Evolutionary conservation across 2,329 filamentous ascomycete species (phyloP), one percentile per base, ranked within the genome.

Genomic region (Zasmidium citrigriseum): DNA sequence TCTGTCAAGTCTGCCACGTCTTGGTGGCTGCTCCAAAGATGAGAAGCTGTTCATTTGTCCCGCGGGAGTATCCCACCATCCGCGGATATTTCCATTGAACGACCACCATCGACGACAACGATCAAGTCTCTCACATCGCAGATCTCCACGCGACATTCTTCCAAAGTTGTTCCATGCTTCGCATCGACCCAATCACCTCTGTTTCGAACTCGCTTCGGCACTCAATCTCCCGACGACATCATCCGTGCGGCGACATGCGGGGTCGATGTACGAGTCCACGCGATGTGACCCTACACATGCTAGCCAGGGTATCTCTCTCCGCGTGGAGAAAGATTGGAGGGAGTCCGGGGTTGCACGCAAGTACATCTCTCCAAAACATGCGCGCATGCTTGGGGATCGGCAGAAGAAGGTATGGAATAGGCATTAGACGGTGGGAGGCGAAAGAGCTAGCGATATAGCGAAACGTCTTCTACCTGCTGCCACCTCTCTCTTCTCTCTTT

Each of bases 81-180:
- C n/a, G n/a, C n/a, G n/a, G n/a, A n/a, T n/a, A n/a, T n/a, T n/a
- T n/a, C n/a, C n/a, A n/a, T n/a, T n/a, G n/a, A n/a, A n/a, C n/a
- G n/a, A 2, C 11, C 44, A 46, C 12, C 2, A 22, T 18, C 12
- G n/a, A 10, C 46, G 12, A 4, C 20, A 2, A n/a, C 2, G 46
- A n/a, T 23, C 12, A 47, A 23, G 4, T 14, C 4, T 23, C n/a
- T 12, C 46, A 18, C 2, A 21, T 47, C 46, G 46, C 46, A 47
- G 9, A 47, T 23, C 46, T 47, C 47, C 47, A 51, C 25, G 48
- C 34, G 48, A 3, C 23, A 44, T 46, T 54, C 21, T 54, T 47
- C 41, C 52, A 54, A 41, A 18, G 45, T 27, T 47, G 12, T 47
- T 54, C 41, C 41, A 46, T 46, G 41, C 52, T 27, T 47, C 41